Base-by-base conservation (phyloP, 805 yeast species). In the Suhomyces sp. region DNA sequence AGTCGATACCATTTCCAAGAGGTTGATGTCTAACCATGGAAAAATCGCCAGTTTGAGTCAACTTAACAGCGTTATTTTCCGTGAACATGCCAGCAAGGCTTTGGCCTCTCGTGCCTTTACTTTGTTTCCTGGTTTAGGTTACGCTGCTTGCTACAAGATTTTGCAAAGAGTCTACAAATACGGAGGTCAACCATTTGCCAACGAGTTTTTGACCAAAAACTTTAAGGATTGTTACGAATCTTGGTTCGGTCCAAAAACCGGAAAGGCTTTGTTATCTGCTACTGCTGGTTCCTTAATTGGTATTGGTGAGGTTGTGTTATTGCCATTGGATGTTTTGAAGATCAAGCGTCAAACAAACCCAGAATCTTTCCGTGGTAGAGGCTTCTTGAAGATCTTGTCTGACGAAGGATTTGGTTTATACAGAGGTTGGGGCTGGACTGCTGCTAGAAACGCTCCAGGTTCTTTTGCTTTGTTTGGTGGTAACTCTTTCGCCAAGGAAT, bases 351-450 rank as follows among this genome's bases (percentile, higher is more conserved):
- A 94, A 80, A 94, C 99, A 51, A 94, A 94, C 79, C 99, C 99
- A n/a, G 99, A 93, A 74, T 78, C 98, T n/a, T 94, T 94, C 83
- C 87, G 86, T 73, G 99, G 99, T 63, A 88, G 99, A 78, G 98
- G 99, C 9, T 92, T 94, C 76, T 56, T 92, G 60, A 87, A 82
- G 72, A 90, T 94, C 65, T 69, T 94, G 55, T 67, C 78, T 52
- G 99, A 94, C 68, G 99, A 94, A 76, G 98, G 99, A 17, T 80
- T 90, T 54, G 90, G 94, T 23, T 79, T 94, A 62, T 94, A 94
- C 78, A 82, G 97, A 70, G 99, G 99, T 60, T 92, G 97, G 96
- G 98, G 97, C 54, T 94, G 99, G 99, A 94, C 99, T 55, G 96
- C 96, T 62, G 99, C 99, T 44, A 87, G 99, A 83, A 94, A 94